These are phyloP conservation scores for Geranium incanum DNA, from an alignment of 441 rosid genomes.

Conservation along the genomic window DNA sequence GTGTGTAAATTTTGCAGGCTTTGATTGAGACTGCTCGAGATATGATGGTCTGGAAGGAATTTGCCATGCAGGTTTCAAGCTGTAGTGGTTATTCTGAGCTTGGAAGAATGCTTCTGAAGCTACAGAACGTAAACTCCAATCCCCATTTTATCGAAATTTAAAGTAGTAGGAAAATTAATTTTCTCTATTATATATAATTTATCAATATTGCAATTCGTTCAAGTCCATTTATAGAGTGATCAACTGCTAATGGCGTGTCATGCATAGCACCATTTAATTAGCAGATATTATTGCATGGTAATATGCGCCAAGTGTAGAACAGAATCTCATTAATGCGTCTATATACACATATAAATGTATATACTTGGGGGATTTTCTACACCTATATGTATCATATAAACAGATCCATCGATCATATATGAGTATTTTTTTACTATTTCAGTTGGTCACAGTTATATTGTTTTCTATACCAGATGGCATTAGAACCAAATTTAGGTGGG, in stretches of 20 bases:
- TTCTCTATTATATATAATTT: not conserved
- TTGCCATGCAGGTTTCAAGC: constrained; percentile 75
- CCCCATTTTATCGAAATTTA: constrained; percentile 7
- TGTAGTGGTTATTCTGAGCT: constrained; percentile 73
- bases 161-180: not conserved
- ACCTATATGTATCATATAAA: not conserved
- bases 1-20: constrained; percentile 47
- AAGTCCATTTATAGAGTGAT: not conserved
- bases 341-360: not conserved
- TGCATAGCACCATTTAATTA: not conserved
- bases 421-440: not conserved
- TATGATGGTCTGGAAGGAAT: constrained; percentile 79
- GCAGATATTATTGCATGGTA: not conserved
- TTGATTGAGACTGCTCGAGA: constrained; percentile 65
- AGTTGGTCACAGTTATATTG: not conserved
- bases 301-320: not conserved
- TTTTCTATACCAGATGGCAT: not conserved
- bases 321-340: not conserved
- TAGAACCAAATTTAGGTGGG: constrained; percentile 2
- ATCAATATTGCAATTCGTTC: not conserved
- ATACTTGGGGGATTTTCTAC: not conserved
- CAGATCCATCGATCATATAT: not conserved
- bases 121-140: constrained; percentile 54
- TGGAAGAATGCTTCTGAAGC: constrained; percentile 85
- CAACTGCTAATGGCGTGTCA: not conserved